These are phyloP conservation scores for Cucumis hystrix DNA, from an alignment of 306 rosid genomes.

Conservation along the genomic window DNA sequence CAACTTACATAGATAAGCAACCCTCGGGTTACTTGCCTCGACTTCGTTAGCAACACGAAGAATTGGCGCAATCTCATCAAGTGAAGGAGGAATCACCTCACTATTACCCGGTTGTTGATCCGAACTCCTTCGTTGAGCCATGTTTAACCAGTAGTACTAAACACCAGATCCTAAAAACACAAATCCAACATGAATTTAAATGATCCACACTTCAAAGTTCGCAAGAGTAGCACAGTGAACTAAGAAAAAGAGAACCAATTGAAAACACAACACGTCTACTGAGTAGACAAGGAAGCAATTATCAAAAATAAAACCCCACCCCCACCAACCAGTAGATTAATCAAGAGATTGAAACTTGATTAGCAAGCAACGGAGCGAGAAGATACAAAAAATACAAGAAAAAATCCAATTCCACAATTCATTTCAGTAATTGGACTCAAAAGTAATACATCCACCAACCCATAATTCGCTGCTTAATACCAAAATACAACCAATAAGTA, in stretches of 20 bases:
- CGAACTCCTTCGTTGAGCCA: slow-evolving; percentile 64
- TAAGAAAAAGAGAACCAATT: neutral
- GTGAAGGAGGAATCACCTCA: slow-evolving; percentile 89
- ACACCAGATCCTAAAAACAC: neutral
- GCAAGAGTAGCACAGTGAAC: neutral
- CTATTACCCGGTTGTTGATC: slow-evolving; percentile 70
- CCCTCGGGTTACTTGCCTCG: slow-evolving; percentile 63
- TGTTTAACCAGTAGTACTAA: slow-evolving; percentile 28
- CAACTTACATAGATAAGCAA: slow-evolving; percentile 92
- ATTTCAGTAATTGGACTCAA: neutral
- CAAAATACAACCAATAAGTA: neutral
- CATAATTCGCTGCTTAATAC: neutral
- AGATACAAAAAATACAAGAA: neutral
- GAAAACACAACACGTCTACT: neutral
- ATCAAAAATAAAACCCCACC: neutral
- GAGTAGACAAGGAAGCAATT: neutral
- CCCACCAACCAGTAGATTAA: neutral
- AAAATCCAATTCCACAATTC: neutral
- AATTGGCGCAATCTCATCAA: slow-evolving; percentile 80
- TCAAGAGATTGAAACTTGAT: neutral
- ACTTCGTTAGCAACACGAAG: slow-evolving; percentile 98
- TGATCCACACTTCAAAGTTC: neutral
- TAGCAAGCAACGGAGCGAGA: neutral
- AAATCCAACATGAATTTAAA: neutral
- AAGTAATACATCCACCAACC: neutral